A percentile compares a stretch with the other conserved stretches of the same genome.
phyloP scores from a whole-genome alignment of 2,329 filamentous ascomycete species.

The Neopestalotiopsis sp. region DNA sequence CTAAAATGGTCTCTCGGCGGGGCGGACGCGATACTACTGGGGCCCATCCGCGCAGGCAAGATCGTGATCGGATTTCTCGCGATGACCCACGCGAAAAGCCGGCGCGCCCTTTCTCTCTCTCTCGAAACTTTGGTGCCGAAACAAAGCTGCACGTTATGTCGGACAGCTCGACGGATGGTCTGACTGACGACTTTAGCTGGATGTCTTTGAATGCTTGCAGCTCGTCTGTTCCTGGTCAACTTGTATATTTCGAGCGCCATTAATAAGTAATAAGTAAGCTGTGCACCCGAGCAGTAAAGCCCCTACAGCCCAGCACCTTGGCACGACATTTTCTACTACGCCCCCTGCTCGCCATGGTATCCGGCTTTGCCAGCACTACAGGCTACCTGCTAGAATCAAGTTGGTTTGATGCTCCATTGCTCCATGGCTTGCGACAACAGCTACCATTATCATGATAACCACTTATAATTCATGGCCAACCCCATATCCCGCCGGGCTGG shows the following conservation, averaged over 20 bases:
- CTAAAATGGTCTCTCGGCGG: constrained; percentile 14
- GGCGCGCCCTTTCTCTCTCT: not conserved
- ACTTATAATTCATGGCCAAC: not conserved
- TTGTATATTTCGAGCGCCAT: not conserved
- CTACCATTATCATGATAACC: not conserved
- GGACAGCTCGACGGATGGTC: not conserved
- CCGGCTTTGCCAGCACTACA: not conserved
- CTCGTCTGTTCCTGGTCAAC: not conserved
- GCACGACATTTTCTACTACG: not conserved
- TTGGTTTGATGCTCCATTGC: not conserved
- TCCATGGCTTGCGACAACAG: not conserved
- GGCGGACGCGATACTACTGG: constrained; percentile 12
- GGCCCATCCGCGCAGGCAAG: constrained; percentile 6
- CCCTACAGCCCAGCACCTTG: not conserved
- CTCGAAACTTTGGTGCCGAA: not conserved
- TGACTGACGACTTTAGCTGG: not conserved
- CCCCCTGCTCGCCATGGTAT: not conserved
- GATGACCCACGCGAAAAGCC: constrained; percentile 1
- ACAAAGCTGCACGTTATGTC: not conserved
- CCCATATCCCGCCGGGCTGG: not conserved
- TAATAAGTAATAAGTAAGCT: not conserved
- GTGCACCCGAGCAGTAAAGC: not conserved
- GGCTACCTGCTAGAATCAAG: not conserved
- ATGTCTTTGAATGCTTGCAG: not conserved
- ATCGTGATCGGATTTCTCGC: constrained; percentile 12